Conservation (phyloP, 805 yeast genomes). For the Pichia cabralensis region DNA sequence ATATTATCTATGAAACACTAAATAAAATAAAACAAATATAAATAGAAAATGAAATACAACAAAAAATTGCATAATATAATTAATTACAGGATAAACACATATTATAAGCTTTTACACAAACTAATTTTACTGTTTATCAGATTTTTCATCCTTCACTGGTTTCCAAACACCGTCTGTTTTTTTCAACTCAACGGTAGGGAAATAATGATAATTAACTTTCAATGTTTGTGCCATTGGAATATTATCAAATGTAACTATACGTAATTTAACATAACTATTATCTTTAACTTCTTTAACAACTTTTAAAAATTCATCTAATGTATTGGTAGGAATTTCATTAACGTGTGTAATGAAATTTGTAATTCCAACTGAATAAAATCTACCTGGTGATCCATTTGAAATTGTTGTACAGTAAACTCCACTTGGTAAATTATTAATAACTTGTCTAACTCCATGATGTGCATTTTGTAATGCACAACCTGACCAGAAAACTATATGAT, state of each 20-base stretch:
- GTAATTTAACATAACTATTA: slow-evolving; percentile 67
- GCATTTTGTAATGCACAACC: slow-evolving; percentile 80
- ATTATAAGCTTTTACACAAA: too few species aligned
- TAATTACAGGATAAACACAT: too few species aligned
- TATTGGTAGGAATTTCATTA: slow-evolving; percentile 65
- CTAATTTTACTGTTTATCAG: too few species aligned
- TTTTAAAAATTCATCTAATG: slow-evolving; percentile 53
- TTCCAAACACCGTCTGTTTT: slow-evolving; percentile 44
- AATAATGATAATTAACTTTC: slow-evolving; percentile 83
- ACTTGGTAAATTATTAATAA: slow-evolving; percentile 66
- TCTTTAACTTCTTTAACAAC: slow-evolving; percentile 68
- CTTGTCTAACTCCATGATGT: slow-evolving; percentile 88
- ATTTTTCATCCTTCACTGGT: too few species aligned
- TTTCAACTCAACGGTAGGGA: slow-evolving; percentile 59
- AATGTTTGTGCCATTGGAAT: slow-evolving; percentile 79
- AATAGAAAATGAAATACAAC: too few species aligned
- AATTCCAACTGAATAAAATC: slow-evolving; percentile 66
- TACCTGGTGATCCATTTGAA: slow-evolving; percentile 77
- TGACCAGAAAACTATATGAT: slow-evolving; percentile 67
- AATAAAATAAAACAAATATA: too few species aligned
- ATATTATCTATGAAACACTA: too few species aligned
- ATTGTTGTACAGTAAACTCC: slow-evolving; percentile 74
- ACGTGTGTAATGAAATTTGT: slow-evolving; percentile 87
- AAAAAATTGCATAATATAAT: too few species aligned
- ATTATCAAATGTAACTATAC: slow-evolving; percentile 76